Conservation (phyloP, 306 rosid species). For the Hylodesmum podocarpum region DNA sequence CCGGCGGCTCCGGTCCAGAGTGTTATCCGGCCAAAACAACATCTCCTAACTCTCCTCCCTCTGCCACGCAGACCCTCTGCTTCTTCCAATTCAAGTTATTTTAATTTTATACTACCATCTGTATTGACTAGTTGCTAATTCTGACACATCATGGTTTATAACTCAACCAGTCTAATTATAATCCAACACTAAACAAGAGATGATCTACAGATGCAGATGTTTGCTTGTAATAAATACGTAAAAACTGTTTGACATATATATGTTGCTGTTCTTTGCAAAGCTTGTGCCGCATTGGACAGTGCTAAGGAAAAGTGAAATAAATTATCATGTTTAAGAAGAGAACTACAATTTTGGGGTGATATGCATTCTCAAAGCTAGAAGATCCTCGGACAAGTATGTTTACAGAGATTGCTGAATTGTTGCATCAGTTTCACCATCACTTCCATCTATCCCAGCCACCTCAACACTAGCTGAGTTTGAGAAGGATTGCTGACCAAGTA, state of each 20-base stretch:
- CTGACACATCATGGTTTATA: background rate
- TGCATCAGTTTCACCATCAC: slow-evolving; percentile 43
- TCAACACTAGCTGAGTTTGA: slow-evolving; percentile 39
- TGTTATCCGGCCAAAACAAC: too few relatives aligned
- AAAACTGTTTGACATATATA: slow-evolving; percentile 32
- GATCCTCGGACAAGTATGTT: slow-evolving; percentile 29
- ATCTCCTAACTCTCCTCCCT: too few relatives aligned
- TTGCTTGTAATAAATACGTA: slow-evolving; percentile 34
- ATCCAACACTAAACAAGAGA: slow-evolving; percentile 18
- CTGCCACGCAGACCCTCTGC: too few relatives aligned
- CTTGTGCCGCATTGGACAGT: slow-evolving; percentile 42
- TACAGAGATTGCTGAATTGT: slow-evolving; percentile 50
- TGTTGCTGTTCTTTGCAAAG: slow-evolving; percentile 49
- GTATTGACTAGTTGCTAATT: background rate
- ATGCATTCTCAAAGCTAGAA: slow-evolving; percentile 41
- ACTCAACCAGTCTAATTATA: background rate
- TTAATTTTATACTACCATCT: too few relatives aligned
- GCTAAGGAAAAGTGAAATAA: slow-evolving; percentile 36
- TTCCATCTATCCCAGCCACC: slow-evolving; percentile 50
- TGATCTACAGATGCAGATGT: slow-evolving; percentile 26
- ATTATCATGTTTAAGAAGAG: slow-evolving; percentile 38
- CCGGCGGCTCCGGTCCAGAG: too few relatives aligned
- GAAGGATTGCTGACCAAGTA: slow-evolving; percentile 50
- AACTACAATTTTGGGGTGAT: slow-evolving; percentile 39
- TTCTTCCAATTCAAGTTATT: too few relatives aligned